Evolutionary conservation across 495 filamentous ascomycete species (phyloP).

Genomic region (Talaromyces liani): DNA sequence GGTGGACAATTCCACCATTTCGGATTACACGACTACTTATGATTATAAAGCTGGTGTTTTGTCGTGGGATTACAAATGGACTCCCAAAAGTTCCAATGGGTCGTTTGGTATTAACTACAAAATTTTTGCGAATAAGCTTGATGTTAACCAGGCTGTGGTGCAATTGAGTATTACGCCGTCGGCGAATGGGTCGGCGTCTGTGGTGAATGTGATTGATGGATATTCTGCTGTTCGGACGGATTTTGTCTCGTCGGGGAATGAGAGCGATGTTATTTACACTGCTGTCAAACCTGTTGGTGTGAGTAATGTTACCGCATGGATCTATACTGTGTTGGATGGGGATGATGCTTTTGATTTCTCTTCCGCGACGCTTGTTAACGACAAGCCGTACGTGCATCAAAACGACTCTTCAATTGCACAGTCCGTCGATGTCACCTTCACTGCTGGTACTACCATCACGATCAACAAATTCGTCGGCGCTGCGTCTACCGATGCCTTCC

Average conservation of each 20-base stretch:
- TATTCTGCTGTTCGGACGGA: slow-evolving; percentile 50
- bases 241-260: slow-evolving; percentile 43
- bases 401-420: slow-evolving; percentile 57
- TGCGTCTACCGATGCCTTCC: slow-evolving; percentile 55
- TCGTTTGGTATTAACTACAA: slow-evolving; percentile 51
- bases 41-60: slow-evolving; percentile 56
- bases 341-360: slow-evolving; percentile 39
- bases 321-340: slow-evolving; percentile 43
- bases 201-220: slow-evolving; percentile 55
- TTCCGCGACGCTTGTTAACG: slow-evolving; percentile 32
- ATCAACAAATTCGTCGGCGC: slow-evolving; percentile 54
- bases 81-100: slow-evolving; percentile 39
- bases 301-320: slow-evolving; percentile 49
- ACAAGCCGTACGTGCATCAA: slow-evolving; percentile 39
- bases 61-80: slow-evolving; percentile 62
- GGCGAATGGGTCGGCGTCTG: slow-evolving; percentile 34
- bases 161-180: slow-evolving; percentile 47
- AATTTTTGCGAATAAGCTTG: slow-evolving; percentile 54
- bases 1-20: slow-evolving; percentile 51
- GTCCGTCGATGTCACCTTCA: slow-evolving; percentile 40
- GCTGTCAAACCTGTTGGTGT: slow-evolving; percentile 51
- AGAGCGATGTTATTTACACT: slow-evolving; percentile 44
- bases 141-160: slow-evolving; percentile 56
- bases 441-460: slow-evolving; percentile 38
- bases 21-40: slow-evolving; percentile 53